Base-by-base conservation (phyloP, 352 stramenopile species). In the Globisporangium takayamanum region DNA sequence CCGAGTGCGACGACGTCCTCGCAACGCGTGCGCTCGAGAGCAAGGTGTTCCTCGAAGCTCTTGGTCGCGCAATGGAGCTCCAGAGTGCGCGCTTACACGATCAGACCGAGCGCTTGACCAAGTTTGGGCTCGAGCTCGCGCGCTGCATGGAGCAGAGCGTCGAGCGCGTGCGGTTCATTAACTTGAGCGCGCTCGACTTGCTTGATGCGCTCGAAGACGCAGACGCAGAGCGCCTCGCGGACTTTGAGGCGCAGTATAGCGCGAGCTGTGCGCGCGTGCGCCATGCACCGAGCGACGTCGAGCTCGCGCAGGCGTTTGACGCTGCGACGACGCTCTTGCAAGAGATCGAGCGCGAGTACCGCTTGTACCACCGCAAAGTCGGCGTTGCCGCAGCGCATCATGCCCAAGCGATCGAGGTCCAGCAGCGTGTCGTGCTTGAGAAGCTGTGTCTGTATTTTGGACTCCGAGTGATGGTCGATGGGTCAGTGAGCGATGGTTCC, bases 271-370 rank as follows among this genome's bases (percentile, higher is more conserved):
- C 83, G 26, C 67, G 66, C 1, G 60, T 96, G 26, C 82, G 88
- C 18, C 88, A 96, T 55, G 82, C 88, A 2, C 77, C 87, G 0
- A 83, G 90, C 54, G 72, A 83, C 37, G 59, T 39, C 0, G 62
- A 79, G 18, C 66, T 97, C 15, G 70, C 88, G 20, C 50, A 57
- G 1, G 76, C 78, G 25, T 96, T 96, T 53, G 59, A 73, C 5
- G 62, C 53, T 0, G 78, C 73, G 1, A 74, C 77, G 0, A 60
- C 67, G 15, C 45, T 96, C 1, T 69, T 97, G 2, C 73, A 76
- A 25, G 26, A 69, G 15, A 84, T 96, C 39, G 89, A 96, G 63
- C 60, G 46, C 6, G 77, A 84, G 25, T 96, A 97, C 66, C 81
- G 89, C 12, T 53, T 71, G 14, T 94, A 91, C 63, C 80, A 87